Conservation (phyloP, 2,329 filamentous ascomycete genomes). For the Nigrospora sphaerica region DNA sequence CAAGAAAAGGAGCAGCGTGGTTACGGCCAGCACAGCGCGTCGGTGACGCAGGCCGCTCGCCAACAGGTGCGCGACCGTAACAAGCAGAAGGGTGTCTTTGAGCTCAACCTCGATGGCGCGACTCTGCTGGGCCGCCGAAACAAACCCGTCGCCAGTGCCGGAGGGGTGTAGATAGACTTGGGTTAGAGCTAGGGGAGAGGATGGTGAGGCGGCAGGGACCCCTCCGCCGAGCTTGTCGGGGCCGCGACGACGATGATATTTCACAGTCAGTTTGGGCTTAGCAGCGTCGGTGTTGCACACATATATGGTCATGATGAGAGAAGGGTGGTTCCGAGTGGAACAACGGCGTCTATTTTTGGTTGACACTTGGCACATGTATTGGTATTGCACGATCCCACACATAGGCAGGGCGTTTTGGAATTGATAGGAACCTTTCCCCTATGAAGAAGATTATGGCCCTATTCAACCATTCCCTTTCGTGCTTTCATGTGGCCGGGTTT, state of each 20-base stretch:
- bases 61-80: conserved; percentile 65
- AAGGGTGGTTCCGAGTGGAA: neutral
- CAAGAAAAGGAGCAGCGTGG: conserved; percentile 47
- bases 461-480: no score
- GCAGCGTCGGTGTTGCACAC: neutral
- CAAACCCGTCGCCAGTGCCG: conserved; percentile 42
- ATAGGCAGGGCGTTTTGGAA: conserved; percentile 6
- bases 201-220: no score
- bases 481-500: no score
- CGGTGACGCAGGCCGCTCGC: conserved; percentile 76
- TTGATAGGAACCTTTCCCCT: neutral
- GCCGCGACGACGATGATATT: neutral
- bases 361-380: neutral
- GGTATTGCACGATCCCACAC: neutral
- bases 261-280: neutral
- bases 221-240: no score
- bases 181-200: neutral
- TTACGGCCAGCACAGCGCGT: conserved; percentile 83
- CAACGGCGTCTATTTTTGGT: neutral
- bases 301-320: neutral
- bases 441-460: neutral
- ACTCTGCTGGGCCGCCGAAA: conserved; percentile 73
- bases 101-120: conserved; percentile 85
- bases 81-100: conserved; percentile 74
- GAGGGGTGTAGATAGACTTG: conserved; percentile 16